Evolutionary conservation across 2,329 filamentous ascomycete species (phyloP), one percentile per base, ranked within the genome.

Genomic region (Diatrype stigma): DNA sequence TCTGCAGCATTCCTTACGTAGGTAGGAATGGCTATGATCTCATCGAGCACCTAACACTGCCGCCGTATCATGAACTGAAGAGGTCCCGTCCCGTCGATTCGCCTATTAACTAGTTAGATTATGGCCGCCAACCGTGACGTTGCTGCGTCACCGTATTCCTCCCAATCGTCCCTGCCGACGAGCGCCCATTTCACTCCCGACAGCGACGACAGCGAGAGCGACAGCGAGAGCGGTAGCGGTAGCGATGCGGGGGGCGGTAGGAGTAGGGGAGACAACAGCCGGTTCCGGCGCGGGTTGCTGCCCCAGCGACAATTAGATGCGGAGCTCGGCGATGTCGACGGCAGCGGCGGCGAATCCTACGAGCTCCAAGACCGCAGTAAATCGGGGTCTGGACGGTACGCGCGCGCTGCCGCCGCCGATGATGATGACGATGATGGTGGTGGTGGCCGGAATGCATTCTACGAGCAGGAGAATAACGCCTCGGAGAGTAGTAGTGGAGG

Each of bases 361-460:
- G 53, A 55, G 34, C 38, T 55, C 28, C 53, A 55, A 40, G 46
- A 51, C 10, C 30, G 22, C 19, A 44, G 38, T 22, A 23, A 16
- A 16, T 17, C 21, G 23, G 16, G 21, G 23, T 8, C 16, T 11
- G 42, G 42, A 23, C 42, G 26, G 17, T 23, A 23, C 22, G n/a
- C 42, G 42, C 42, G 42, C n/a, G 26, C n/a, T n/a, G n/a, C n/a
- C n/a, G n/a, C n/a, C n/a, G n/a, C n/a, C n/a, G 14, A 12, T 17
- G 40, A 42, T 17, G 11, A 6, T 21, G 16, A 51, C 35, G 26
- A 51, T 7, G 49, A 38, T 8, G 22, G 19, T 19, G 45, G 37
- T 23, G 30, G 4, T 12, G 34, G 16, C 12, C 12, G 30, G 46
- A 47, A 22, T 34, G 38, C 32, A 17, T 8, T 35, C 7, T 42